Evolutionary conservation across 2,329 filamentous ascomycete species (phyloP), one percentile per base, ranked within the genome.

Genomic region (Lachnellula occidentalis): DNA sequence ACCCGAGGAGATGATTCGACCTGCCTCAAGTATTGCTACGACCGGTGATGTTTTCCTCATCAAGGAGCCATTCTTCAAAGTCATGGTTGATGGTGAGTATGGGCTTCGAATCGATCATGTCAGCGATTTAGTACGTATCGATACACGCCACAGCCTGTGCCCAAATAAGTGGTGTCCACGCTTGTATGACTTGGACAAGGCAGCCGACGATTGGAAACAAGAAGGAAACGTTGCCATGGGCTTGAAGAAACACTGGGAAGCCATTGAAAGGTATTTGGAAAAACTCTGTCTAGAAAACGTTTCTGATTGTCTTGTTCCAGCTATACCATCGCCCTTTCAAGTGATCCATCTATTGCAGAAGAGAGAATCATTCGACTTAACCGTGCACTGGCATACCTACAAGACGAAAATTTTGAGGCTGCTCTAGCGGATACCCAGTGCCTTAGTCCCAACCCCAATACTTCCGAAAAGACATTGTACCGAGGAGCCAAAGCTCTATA

Each of bases 51-150:
- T 74, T 0, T 70, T 73, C 5, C 60, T 81, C 31, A 48, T 82
- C 19, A 83, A 81, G 58, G 78, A 82, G 53, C 78, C 79, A 0
- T 82, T 73, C 61, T 71, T 81, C 57, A 78, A 75, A 56, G 27
- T 62, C 1, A 69, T 68, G 22, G 62, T 61, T 0, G 65, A 74
- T 36, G 73, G 73, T 2, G 48, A 65, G 0, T 77, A 73, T 24
- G 78, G 82, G 48, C 56, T 81, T 24, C 50, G 57, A 19, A 39
- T 59, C 36, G 59, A 59, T 37, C 57, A 61, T 62, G 59, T 76
- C 15, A 74, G 50, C 12, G 58, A 60, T 43, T 14, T 56, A 21
- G 34, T 53, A 46, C 45, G 34, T 39, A 34, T 60, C 17, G 31
- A 48, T 48, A 34, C 12, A 42, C 8, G 37, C 15, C 34, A 55